phyloP scores from a whole-genome alignment of 257 asterid genomes.

The Cruciata laevipes region DNA sequence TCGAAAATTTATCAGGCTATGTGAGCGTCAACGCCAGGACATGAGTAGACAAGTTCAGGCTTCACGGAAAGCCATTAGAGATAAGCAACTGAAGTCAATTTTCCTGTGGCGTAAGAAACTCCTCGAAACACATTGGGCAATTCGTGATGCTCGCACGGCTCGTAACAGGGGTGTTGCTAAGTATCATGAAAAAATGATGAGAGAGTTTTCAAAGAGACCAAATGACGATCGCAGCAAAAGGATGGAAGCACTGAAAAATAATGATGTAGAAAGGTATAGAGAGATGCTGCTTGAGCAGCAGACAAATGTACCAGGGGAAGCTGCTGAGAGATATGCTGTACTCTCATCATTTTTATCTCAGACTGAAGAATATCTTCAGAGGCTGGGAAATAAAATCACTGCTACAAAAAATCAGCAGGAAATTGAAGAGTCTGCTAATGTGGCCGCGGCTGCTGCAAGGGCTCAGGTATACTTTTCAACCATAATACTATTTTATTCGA shows the following conservation, averaged over 20 bases:
- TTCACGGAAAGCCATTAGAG: conserved; percentile 75
- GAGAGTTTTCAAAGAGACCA: conserved; percentile 91
- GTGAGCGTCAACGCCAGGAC: conserved; percentile 98
- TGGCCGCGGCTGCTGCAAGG: conserved; percentile 83
- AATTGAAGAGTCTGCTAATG: conserved; percentile 91
- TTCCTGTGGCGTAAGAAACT: conserved; percentile 99
- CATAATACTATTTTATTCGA: neutral
- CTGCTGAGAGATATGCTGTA: conserved; percentile 97
- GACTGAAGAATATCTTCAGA: conserved; percentile 91
- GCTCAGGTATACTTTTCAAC: conserved; percentile 53
- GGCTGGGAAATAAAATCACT: conserved; percentile 90
- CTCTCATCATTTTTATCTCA: conserved; percentile 83
- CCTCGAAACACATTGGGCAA: conserved; percentile 96
- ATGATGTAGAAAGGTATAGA: conserved; percentile 94
- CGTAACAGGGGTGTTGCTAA: conserved; percentile 98
- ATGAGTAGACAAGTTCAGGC: conserved; percentile 90
- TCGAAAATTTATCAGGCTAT: conserved; percentile 82
- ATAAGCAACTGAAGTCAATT: conserved; percentile 84
- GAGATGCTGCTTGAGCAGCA: conserved; percentile 99
- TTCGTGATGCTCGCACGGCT: conserved; percentile 95
- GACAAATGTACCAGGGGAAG: conserved; percentile 73
- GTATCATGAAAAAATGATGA: conserved; percentile 92
- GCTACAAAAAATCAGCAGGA: conserved; percentile 95
- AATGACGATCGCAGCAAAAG: conserved; percentile 87
- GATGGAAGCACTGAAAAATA: conserved; percentile 98